phyloP scores from a whole-genome alignment of 805 yeast genomes.

The Candida pseudofarinosa region DNA sequence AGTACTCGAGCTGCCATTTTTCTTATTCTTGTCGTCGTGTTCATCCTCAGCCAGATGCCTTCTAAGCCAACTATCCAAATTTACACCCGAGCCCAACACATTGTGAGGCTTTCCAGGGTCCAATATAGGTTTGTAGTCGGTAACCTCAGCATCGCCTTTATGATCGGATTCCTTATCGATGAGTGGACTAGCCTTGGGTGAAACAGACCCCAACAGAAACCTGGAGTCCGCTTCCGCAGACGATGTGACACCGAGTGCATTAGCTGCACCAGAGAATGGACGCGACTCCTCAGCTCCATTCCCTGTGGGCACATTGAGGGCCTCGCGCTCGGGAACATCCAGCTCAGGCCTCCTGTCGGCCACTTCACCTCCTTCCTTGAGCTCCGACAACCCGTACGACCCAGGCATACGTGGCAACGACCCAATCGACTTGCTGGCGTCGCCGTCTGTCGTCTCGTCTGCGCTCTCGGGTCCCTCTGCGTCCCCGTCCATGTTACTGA shows the following conservation, averaged over 20 bases:
- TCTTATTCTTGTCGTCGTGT: constrained; percentile 3
- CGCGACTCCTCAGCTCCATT: not conserved
- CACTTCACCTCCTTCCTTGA: constrained; percentile 10
- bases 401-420: constrained; percentile 22
- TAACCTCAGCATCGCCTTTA: not conserved
- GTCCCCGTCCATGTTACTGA: not conserved
- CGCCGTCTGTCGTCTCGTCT: constrained; percentile 1
- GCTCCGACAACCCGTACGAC: constrained; percentile 17
- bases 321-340: not conserved
- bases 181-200: not conserved
- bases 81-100: constrained; percentile 15
- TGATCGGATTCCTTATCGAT: not conserved
- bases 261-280: not conserved
- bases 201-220: not conserved
- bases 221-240: not conserved
- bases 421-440: constrained; percentile 2
- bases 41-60: constrained; percentile 1
- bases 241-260: not conserved
- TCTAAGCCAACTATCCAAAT: constrained; percentile 16
- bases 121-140: constrained; percentile 25
- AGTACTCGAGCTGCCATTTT: constrained; percentile 7
- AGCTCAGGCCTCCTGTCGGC: constrained; percentile 9
- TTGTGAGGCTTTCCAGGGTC: constrained; percentile 42
- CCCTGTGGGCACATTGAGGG: not conserved
- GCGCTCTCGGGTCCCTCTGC: not conserved